Percentiles rank a stretch among this genome's conserved stretches.
Conservation (phyloP, 2,329 filamentous ascomycete genomes). For the Purpureocillium takamizusanense region DNA sequence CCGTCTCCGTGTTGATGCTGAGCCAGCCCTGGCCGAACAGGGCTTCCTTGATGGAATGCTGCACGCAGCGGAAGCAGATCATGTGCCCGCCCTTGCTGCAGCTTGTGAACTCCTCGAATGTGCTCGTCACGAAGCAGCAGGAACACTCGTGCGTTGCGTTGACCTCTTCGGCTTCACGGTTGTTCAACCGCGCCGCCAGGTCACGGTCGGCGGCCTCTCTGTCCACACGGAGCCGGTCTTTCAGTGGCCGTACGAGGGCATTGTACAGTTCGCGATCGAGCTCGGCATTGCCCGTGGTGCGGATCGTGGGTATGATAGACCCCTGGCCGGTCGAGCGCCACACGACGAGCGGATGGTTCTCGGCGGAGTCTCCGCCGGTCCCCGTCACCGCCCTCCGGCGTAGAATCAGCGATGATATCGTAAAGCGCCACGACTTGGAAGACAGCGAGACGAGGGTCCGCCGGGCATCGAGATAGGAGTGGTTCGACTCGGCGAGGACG, state of each 20-base stretch:
- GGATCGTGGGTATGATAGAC: conserved; percentile 50
- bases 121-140: conserved; percentile 64
- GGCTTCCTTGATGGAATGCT: conserved; percentile 73
- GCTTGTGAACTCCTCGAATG: conserved; percentile 67
- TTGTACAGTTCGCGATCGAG: conserved; percentile 53
- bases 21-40: conserved; percentile 91
- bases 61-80: conserved; percentile 75
- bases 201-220: conserved; percentile 42
- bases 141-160: conserved; percentile 60
- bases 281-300: conserved; percentile 55
- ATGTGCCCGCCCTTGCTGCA: conserved; percentile 62
- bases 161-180: conserved; percentile 47
- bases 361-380: conserved; percentile 34
- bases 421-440: conserved; percentile 69
- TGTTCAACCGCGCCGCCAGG: conserved; percentile 46
- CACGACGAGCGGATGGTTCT: conserved; percentile 53
- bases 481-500: conserved; percentile 72
- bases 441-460: conserved; percentile 60
- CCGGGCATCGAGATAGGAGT: conserved; percentile 65
- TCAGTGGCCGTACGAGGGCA: conserved; percentile 46
- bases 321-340: conserved; percentile 50
- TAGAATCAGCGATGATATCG: conserved; percentile 61
- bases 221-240: conserved; percentile 28
- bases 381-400: conserved; percentile 47
- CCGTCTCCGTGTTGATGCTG: conserved; percentile 61